Conservation (phyloP, 805 yeast species). For the Clavispora phyllophila region DNA sequence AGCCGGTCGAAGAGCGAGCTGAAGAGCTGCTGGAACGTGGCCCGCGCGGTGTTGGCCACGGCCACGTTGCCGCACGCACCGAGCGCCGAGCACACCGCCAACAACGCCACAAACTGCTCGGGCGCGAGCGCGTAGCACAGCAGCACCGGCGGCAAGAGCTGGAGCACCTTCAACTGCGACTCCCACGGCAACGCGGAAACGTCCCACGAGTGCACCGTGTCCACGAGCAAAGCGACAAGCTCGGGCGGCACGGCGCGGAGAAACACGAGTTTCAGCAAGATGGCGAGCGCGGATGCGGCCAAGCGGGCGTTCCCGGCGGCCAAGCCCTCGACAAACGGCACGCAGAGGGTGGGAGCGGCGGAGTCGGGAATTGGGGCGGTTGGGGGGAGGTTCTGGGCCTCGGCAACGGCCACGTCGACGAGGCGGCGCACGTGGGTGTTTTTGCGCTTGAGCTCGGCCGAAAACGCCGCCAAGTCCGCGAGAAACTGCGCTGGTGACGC, state of each 20-base stretch:
- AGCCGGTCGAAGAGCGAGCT: conserved; percentile 70
- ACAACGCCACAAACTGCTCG: conserved; percentile 47
- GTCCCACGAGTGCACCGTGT: conserved; percentile 42
- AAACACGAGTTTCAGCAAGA: conserved; percentile 58
- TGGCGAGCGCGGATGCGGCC: conserved; percentile 65
- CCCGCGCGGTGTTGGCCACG: conserved; percentile 86
- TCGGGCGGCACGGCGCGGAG: conserved; percentile 49
- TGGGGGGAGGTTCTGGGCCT: conserved; percentile 8
- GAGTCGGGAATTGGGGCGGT: not conserved
- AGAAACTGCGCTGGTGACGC: conserved; percentile 11
- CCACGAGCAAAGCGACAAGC: conserved; percentile 52
- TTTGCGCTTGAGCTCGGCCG: conserved; percentile 68
- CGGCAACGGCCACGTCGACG: conserved; percentile 19
- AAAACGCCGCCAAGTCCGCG: conserved; percentile 54
- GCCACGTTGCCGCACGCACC: conserved; percentile 64
- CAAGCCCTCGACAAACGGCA: conserved; percentile 71
- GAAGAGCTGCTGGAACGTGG: conserved; percentile 83
- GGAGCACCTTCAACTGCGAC: conserved; percentile 80
- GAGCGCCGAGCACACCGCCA: conserved; percentile 67
- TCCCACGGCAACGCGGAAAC: conserved; percentile 79
- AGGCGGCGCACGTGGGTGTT: conserved; percentile 61
- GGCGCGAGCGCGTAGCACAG: conserved; percentile 48
- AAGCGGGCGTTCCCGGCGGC: conserved; percentile 70
- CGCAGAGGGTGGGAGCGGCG: conserved; percentile 19
- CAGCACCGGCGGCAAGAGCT: conserved; percentile 70